Conservation (phyloP, 2,329 filamentous ascomycete species). For the Penicillium aurantiogriseum region DNA sequence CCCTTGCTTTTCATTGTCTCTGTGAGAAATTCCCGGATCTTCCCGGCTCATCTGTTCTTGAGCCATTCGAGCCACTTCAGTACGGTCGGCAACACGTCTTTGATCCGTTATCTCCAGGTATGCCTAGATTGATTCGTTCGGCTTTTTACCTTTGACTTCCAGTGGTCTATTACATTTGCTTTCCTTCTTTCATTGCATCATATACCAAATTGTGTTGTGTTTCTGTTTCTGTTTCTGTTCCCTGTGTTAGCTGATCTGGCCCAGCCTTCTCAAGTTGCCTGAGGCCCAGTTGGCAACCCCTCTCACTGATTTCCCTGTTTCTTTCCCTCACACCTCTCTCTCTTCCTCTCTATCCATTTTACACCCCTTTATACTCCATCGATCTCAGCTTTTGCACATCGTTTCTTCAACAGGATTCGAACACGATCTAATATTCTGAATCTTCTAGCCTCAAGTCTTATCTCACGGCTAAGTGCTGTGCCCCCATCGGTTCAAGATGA, state of each 20-base stretch:
- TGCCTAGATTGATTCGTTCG: conserved; percentile 1
- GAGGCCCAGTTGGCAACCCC: conserved; percentile 20
- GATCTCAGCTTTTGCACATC: neutral
- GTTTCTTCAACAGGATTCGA: neutral
- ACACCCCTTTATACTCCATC: conserved; percentile 5
- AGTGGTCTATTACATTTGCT: neutral
- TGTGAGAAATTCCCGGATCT: neutral
- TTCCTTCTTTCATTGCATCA: neutral
- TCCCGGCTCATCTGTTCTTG: neutral
- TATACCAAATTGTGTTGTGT: neutral
- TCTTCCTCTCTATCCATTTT: conserved; percentile 9
- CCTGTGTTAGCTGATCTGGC: neutral
- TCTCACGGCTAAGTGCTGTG: conserved; percentile 34
- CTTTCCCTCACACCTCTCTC: conserved; percentile 11
- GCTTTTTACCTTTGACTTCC: neutral
- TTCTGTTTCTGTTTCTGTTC: neutral
- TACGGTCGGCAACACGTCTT: conserved; percentile 21
- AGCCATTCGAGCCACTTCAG: neutral
- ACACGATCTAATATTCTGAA: conserved; percentile 6
- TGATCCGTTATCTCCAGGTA: conserved; percentile 14
- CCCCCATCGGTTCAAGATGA: conserved; percentile 32
- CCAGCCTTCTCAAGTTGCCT: conserved; percentile 18
- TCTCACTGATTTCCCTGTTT: conserved; percentile 10
- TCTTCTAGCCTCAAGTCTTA: conserved; percentile 16
- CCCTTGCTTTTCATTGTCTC: neutral